Evolutionary conservation across 257 asterid species (phyloP), one percentile per base, ranked within the genome.

Genomic region (Verbena officinalis): DNA sequence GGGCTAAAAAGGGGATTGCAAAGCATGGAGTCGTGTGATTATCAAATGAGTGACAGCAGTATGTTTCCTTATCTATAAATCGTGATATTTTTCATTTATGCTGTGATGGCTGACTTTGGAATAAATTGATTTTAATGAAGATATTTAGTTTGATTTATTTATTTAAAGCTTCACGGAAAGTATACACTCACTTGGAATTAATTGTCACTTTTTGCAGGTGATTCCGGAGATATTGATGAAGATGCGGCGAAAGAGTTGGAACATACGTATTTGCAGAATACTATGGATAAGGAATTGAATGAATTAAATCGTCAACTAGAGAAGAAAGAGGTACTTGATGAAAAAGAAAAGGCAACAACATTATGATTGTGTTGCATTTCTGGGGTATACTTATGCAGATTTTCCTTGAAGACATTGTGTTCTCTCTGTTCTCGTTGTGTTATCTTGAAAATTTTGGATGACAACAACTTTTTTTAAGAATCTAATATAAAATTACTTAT

Each of bases 181-280:
- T 13, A 17, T 49, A 46, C 21, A 33, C 21, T 65, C 38, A 16
- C 54, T 5, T 30, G 74, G 22, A 48, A 58, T 40, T 11, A 58
- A 54, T 73, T 44, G 43, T 75, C 45, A 53, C 27, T 68, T 34
- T 61, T 60, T 70, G 68, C 81, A 84, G 99, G 98, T 73, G 97
- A 94, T 70, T 79, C 89, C 34, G 89, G 77, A 38, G 97, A 86
- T 73, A 78, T 83, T 62, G 98, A 94, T 77, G 97, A 94, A 63
- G 99, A 86, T 78, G 65, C 95, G 23, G 94, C 76, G 2, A 94
- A 94, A 65, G 99, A 94, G 73, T 86, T 87, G 94, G 99, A 94
- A 76, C 99, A 94, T 80, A 82, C 89, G 53, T 89, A 88, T 77
- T 71, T 90, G 79, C 99, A 91, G 84, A 94, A 82, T 72, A 85